Evolutionary conservation across 2,329 filamentous ascomycete species (phyloP).

Genomic region (Diaporthe eres): DNA sequence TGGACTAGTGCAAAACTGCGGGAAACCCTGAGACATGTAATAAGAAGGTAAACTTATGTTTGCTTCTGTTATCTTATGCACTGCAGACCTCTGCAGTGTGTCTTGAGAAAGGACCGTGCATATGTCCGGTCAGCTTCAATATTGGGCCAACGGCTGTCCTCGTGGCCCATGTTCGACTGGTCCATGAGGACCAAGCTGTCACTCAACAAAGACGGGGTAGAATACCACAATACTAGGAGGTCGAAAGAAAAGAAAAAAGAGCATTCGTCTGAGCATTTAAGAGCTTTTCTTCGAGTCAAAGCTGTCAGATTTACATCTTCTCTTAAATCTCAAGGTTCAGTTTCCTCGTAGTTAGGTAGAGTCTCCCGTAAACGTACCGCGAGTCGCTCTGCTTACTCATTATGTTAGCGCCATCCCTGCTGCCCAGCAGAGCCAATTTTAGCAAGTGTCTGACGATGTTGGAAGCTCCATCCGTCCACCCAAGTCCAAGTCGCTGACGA

Average conservation of each 20-base stretch:
- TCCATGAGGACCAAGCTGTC: neutral
- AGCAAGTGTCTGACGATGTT: constrained; percentile 33
- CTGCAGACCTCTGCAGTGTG: neutral
- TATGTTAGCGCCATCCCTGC: neutral
- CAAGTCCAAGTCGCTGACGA: constrained; percentile 38
- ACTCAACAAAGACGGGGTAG: neutral
- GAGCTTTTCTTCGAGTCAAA: neutral
- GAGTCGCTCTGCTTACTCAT: neutral
- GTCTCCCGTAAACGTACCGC: neutral
- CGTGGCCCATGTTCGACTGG: neutral
- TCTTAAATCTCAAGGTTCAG: neutral
- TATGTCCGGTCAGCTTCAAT: neutral
- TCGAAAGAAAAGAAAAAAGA: no score
- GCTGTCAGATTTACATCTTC: neutral
- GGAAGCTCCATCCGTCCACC: constrained; percentile 30
- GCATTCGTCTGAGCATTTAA: neutral
- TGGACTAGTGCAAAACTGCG: neutral
- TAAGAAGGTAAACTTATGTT: neutral
- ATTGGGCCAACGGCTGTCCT: neutral
- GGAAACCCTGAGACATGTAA: no score
- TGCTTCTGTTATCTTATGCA: neutral
- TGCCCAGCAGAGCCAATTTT: constrained; percentile 21
- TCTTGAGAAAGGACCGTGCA: neutral
- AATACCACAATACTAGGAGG: neutral
- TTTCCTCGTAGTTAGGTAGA: neutral